Evolutionary conservation across 257 asterid species (phyloP), one percentile per base, ranked within the genome.

Genomic region (Mitragyna speciosa): DNA sequence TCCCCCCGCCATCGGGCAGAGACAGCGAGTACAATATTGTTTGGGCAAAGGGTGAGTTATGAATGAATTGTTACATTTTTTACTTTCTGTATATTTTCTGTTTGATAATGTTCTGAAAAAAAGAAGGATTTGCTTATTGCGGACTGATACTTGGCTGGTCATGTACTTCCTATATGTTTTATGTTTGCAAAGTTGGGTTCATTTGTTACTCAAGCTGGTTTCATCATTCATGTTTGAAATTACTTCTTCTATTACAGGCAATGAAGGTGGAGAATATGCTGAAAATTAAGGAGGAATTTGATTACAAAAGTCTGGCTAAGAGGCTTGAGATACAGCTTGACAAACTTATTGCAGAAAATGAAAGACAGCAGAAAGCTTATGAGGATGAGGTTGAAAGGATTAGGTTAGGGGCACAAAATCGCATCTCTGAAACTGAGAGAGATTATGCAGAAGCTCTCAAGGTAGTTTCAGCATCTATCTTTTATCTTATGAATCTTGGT

Each of bases 221-320:
- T 28, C n/a, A 2, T 54, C 54, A 36, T 52, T 36, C 48, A 15
- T 1, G 11, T 79, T 63, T 63, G 51, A 54, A 63, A 33, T 64
- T 71, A 41, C 67, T 28, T 47, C 82, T 70, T 82, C 76, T 84
- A 58, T 72, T 72, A 63, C 91, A 96, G 99, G 98, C 99, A 49
- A 94, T 96, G 99, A 94, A 94, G 91, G 99, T 96, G 88, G 98
- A 94, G 89, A 96, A 96, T 87, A 96, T 96, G 99, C 90, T 96
- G 95, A 94, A 91, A 88, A 94, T 96, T 72, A 96, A 96, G 87
- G 99, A 96, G 86, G 99, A 96, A 84, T 96, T 89, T 51, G 99
- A 96, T 84, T 96, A 94, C 87, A 96, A 91, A 90, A 94, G 97
- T 80, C 85, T 96, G 88, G 86, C 95, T 64, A 94, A 87, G 83